Percentiles rank a stretch among this genome's conserved stretches.
Evolutionary conservation across 129 eudicot species (phyloP).

Genomic region (Rutidosis leptorrhynchoides): DNA sequence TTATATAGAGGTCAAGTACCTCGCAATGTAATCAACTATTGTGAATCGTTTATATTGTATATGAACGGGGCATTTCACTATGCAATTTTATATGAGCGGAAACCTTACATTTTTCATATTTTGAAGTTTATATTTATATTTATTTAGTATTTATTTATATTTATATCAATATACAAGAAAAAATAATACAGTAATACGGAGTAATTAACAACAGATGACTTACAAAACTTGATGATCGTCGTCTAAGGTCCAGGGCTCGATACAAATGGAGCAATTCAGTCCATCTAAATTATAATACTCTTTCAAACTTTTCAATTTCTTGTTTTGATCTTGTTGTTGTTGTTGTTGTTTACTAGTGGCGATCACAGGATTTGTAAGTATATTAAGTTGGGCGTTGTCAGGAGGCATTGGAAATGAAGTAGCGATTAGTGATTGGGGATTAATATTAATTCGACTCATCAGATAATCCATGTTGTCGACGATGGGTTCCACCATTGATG

Average conservation of each 20-base stretch:
- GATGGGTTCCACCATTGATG: too few species aligned
- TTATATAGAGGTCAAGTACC: too few species aligned
- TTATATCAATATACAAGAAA: too few species aligned
- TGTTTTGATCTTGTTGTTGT: background rate
- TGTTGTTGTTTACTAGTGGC: background rate
- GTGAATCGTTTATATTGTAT: too few species aligned
- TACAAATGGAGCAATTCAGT: conserved; percentile 7
- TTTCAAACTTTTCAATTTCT: background rate
- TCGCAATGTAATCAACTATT: too few species aligned
- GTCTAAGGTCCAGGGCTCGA: background rate
- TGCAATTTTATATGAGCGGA: too few species aligned
- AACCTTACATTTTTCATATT: too few species aligned
- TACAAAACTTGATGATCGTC: conserved; percentile 11
- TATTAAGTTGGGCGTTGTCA: background rate
- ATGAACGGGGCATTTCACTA: too few species aligned
- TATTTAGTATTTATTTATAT: too few species aligned
- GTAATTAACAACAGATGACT: background rate
- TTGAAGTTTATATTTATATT: too few species aligned
- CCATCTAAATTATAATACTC: conserved; percentile 10
- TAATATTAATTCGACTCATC: background rate
- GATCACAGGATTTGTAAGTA: background rate
- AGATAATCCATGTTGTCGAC: background rate
- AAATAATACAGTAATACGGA: background rate
- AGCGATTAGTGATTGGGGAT: background rate
- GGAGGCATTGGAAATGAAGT: conserved; percentile 1